Conservation (phyloP, 208 protist species). For the Naegleria fowleri region DNA sequence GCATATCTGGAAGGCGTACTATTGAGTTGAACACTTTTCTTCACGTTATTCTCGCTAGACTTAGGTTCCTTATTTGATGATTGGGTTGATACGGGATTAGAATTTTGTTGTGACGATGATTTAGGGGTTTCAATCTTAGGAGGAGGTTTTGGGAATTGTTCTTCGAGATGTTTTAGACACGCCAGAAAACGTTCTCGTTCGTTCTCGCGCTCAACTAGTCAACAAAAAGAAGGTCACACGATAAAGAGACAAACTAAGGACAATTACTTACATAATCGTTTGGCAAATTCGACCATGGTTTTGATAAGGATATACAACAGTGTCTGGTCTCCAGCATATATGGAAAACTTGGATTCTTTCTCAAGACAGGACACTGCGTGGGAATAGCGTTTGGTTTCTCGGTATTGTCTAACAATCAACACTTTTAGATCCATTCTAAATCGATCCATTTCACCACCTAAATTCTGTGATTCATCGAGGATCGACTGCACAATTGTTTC, state of each 20-base stretch:
- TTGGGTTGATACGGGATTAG: not conserved
- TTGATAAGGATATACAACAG: not conserved
- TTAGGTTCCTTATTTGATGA: no score
- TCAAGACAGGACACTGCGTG: not conserved
- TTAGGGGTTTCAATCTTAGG: not conserved
- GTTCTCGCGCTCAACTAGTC: not conserved
- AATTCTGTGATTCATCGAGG: not conserved
- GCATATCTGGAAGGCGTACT: not conserved
- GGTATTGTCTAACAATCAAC: not conserved
- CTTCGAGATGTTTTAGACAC: not conserved
- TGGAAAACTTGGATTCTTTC: not conserved
- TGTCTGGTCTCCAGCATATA: not conserved
- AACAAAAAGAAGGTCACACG: not conserved
- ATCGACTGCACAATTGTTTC: not conserved
- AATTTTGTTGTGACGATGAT: not conserved
- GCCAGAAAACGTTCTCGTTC: not conserved
- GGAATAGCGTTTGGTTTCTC: not conserved
- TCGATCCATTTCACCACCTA: not conserved
- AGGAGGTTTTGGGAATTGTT: not conserved
- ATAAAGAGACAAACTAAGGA: no score
- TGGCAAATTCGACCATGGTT: not conserved
- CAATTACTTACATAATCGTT: not conserved
- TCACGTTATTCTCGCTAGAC: no score
- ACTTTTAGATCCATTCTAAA: not conserved
- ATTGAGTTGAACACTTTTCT: not conserved